Conservation (phyloP, 805 yeast species). For the Henningerozyma blattae region DNA sequence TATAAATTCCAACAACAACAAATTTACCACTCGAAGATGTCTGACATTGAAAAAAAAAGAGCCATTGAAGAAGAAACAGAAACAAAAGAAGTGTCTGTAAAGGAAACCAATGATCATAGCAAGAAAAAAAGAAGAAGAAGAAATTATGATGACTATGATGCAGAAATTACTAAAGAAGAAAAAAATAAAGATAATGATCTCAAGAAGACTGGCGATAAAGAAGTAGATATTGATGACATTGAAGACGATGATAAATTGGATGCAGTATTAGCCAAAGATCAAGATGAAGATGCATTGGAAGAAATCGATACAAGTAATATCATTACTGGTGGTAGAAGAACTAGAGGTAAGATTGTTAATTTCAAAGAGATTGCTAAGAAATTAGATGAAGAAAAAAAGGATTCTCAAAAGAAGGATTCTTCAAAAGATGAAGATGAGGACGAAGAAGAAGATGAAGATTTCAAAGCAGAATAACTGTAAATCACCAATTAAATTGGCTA, state of each 20-base stretch:
- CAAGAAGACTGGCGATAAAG: conserved; percentile 22
- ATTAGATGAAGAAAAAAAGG: conserved; percentile 37
- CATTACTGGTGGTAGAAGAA: conserved; percentile 72
- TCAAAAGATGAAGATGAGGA: conserved; percentile 29
- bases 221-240: conserved; percentile 34
- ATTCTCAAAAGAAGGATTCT: conserved; percentile 30
- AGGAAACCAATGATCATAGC: conserved; percentile 2
- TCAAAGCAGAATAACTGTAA: too few relatives aligned
- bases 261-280: conserved; percentile 45
- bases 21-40: too few relatives aligned
- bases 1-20: too few relatives aligned
- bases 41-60: background rate
- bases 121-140: conserved; percentile 28
- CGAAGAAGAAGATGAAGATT: conserved; percentile 13
- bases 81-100: background rate
- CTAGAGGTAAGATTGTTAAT: conserved; percentile 79
- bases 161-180: conserved; percentile 32
- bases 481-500: too few relatives aligned
- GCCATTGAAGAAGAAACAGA: background rate
- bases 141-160: conserved; percentile 50
- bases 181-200: conserved; percentile 11
- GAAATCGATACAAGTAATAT: conserved; percentile 79
- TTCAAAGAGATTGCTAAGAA: conserved; percentile 67
- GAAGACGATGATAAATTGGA: conserved; percentile 43
- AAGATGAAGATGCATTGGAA: conserved; percentile 56